phyloP scores from a whole-genome alignment of 176 grass and related monocot genomes.

The Poa annua region DNA sequence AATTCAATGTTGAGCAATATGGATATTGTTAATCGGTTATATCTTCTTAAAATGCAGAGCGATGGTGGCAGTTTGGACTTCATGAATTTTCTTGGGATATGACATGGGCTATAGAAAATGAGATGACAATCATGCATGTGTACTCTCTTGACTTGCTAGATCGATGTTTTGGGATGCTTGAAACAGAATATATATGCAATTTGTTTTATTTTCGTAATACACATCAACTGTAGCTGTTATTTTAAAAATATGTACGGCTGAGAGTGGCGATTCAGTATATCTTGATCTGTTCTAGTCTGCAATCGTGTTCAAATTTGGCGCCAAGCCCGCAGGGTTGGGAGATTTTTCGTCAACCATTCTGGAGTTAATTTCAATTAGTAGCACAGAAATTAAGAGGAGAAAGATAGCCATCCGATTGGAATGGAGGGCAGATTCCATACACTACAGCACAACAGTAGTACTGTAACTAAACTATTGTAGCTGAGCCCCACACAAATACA shows the following conservation, averaged over 20 bases:
- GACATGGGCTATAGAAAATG: background rate
- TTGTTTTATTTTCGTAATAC: too few relatives aligned
- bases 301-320: too few relatives aligned
- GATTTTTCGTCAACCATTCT: too few relatives aligned
- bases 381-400: background rate
- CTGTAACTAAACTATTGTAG: background rate
- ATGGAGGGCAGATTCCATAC: background rate
- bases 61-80: background rate
- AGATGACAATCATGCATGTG: background rate
- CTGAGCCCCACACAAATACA: background rate
- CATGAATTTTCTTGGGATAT: background rate
- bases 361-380: too few relatives aligned
- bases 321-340: too few relatives aligned
- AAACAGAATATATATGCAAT: too few relatives aligned
- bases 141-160: background rate
- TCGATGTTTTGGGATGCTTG: background rate
- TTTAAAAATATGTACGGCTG: too few relatives aligned
- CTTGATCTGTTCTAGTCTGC: too few relatives aligned
- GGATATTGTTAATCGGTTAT: background rate
- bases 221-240: too few relatives aligned
- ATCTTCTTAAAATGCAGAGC: background rate
- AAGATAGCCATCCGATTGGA: background rate
- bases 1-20: background rate
- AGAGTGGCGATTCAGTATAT: too few relatives aligned
- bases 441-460: background rate